phyloP scores from a whole-genome alignment of 2,329 filamentous ascomycete genomes.

The Ophioceras dolichostomum region DNA sequence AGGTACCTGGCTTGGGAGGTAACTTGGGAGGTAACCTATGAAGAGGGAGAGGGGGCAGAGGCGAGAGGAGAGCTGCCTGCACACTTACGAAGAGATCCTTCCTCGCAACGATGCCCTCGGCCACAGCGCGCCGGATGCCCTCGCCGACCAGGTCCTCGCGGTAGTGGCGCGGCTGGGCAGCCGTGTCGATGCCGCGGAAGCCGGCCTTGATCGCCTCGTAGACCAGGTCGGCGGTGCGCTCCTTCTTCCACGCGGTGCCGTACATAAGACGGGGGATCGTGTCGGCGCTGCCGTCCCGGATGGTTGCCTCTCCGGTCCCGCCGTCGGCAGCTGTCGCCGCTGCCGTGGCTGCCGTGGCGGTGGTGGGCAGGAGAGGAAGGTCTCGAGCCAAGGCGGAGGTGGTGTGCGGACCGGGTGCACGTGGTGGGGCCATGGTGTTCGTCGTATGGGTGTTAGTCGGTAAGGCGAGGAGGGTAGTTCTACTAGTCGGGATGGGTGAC shows the following conservation, averaged over 20 bases:
- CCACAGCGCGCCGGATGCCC: constrained; percentile 50
- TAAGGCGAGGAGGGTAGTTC: too few species aligned
- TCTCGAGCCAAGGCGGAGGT: constrained; percentile 6
- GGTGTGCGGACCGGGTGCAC: constrained; percentile 2
- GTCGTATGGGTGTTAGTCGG: too few species aligned
- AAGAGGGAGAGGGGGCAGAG: neutral
- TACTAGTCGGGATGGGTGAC: too few species aligned
- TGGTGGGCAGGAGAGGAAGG: constrained; percentile 9
- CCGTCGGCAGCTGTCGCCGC: neutral
- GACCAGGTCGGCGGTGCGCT: constrained; percentile 53
- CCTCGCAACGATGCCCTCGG: constrained; percentile 40
- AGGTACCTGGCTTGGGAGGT: too few species aligned
- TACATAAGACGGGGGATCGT: constrained; percentile 50
- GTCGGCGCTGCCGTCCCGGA: constrained; percentile 11
- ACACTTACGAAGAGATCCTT: constrained; percentile 48
- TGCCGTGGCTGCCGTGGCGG: neutral
- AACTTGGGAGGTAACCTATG: too few species aligned
- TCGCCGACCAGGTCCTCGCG: constrained; percentile 58
- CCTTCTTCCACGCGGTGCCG: constrained; percentile 80
- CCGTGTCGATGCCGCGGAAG: constrained; percentile 66
- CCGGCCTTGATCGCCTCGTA: constrained; percentile 54
- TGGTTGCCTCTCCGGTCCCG: too few species aligned
- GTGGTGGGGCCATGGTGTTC: too few species aligned
- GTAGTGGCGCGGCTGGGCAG: constrained; percentile 69
- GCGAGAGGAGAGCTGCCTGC: too few species aligned